These are phyloP conservation scores for Claviceps digitariae DNA, from an alignment of 2,329 filamentous ascomycete genomes.

Conservation along the genomic window DNA sequence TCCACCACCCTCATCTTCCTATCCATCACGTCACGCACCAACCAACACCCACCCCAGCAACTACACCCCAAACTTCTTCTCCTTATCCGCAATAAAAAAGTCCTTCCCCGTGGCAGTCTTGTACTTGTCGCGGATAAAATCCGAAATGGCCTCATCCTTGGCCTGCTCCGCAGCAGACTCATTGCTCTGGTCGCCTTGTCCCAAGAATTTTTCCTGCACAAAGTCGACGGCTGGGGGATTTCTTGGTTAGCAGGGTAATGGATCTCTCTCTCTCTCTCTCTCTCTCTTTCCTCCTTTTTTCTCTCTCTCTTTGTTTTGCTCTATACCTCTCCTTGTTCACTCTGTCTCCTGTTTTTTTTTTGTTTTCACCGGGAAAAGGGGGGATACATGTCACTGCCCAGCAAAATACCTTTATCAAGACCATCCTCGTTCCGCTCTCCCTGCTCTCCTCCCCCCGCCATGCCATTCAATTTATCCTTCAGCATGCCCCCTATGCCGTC, in stretches of 20 bases:
- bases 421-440: conserved; percentile 71
- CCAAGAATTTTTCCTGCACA: conserved; percentile 63
- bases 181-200: conserved; percentile 57
- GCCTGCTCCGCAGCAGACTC: conserved; percentile 65
- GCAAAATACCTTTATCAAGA: conserved; percentile 74
- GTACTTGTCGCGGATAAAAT: conserved; percentile 59
- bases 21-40: too few species aligned
- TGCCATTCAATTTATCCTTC: conserved; percentile 55
- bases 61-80: conserved; percentile 22
- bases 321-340: not conserved
- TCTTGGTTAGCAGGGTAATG: not conserved
- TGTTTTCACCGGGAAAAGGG: not conserved
- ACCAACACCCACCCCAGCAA: too few species aligned
- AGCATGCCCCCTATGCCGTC: conserved; percentile 32
- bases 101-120: conserved; percentile 56
- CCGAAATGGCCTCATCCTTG: conserved; percentile 68
- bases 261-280: not conserved
- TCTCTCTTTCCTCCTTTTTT: not conserved
- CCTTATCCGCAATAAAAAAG: conserved; percentile 57
- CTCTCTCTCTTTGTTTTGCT: not conserved
- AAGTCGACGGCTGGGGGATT: conserved; percentile 51
- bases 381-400: too few species aligned
- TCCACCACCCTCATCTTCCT: too few species aligned
- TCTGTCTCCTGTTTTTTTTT: not conserved
- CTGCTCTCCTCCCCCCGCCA: conserved; percentile 58